Evolutionary conservation across 441 rosid genomes (phyloP).

Genomic region (Sinapis alba): DNA sequence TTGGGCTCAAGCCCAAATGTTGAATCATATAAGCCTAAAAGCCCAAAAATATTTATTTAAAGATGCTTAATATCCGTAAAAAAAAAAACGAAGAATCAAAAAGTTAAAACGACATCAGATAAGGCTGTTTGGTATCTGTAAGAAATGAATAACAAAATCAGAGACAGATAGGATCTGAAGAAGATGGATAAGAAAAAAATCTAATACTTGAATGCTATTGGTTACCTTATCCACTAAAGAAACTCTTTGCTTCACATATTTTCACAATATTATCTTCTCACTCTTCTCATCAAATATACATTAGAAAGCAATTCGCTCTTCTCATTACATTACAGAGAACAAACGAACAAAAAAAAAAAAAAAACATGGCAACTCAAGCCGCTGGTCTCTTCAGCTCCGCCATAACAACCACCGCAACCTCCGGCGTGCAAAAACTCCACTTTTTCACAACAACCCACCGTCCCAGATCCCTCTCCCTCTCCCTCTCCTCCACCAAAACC

Average conservation of each 20-base stretch:
- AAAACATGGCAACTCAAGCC: constrained; percentile 51
- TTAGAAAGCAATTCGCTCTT: not conserved
- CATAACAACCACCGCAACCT: constrained; percentile 41
- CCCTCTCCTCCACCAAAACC: constrained; percentile 45
- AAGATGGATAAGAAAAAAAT: constrained; percentile 40
- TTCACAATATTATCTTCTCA: constrained; percentile 24
- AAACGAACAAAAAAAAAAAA: not conserved
- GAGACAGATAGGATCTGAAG: constrained; percentile 4
- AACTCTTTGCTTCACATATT: constrained; percentile 34
- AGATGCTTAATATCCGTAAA: not conserved
- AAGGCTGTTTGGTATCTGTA: no score
- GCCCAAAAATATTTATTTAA: not conserved
- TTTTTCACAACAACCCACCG: constrained; percentile 39
- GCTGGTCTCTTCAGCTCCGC: constrained; percentile 47
- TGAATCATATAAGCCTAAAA: not conserved
- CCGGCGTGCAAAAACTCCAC: constrained; percentile 42
- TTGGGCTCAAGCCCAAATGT: not conserved
- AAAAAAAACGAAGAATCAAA: no score
- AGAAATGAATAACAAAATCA: not conserved
- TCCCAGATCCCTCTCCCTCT: constrained; percentile 44
- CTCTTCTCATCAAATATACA: constrained; percentile 20
- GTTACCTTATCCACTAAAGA: constrained; percentile 38
- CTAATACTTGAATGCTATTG: constrained; percentile 39
- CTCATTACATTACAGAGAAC: not conserved
- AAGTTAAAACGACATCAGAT: no score